Evolutionary conservation across 305 asterid species (phyloP), one percentile per base, ranked within the genome.

Genomic region (Fraxinus ornus): DNA sequence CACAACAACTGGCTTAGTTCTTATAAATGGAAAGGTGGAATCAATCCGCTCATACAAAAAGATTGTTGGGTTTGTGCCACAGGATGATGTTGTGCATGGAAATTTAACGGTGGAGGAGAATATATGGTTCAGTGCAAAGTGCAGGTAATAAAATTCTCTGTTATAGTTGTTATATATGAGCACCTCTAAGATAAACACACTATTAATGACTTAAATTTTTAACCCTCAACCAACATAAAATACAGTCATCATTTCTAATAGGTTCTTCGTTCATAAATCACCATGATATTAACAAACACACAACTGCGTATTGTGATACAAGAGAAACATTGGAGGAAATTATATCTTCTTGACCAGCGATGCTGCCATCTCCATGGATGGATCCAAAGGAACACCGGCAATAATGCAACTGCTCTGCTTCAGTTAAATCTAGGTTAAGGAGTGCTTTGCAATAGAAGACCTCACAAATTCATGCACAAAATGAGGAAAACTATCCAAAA

Each of bases 51-150:
- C 99, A 78, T 95, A 94, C 80, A 95, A 91, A 85, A 94, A 77
- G 91, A 87, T 95, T 19, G 92, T 94, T 28, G 98, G 98, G 9
- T 95, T 89, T 73, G 98, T 95, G 75, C 98, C 98, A 26, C 98
- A 95, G 80, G 98, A 95, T 86, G 98, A 95, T 89, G 88, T 94
- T 35, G 98, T 95, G 77, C 98, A 95, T 83, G 99, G 98, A 24
- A 95, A 95, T 87, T 84, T 95, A 83, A 93, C 98, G 0, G 97
- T 95, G 82, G 97, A 95, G 86, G 98, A 95, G 91, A 95, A 93
- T 84, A 92, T 95, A 75, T 95, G 98, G 98, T 94, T 95, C 84
- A 95, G 97, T 84, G 98, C 99, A 76, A 85, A 89, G 79, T 95
- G 99, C 93, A 95, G 99, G 98, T 91, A 86, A 71, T 71, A 33